phyloP scores from a whole-genome alignment of 148 eudicot genomes.

The Salicornia ramosissima region DNA sequence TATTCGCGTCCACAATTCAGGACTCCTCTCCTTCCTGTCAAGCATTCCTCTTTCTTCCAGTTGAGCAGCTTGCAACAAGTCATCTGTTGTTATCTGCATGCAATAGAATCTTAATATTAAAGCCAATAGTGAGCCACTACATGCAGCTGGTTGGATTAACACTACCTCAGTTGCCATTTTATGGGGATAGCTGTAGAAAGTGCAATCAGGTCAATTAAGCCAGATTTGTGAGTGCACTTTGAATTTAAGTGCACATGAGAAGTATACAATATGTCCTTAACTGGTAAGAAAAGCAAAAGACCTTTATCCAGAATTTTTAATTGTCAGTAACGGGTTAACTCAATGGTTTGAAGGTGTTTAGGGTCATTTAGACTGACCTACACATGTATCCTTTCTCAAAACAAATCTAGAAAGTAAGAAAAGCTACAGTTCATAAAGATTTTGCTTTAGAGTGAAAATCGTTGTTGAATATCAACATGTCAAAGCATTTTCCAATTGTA shows the following conservation, averaged over 20 bases:
- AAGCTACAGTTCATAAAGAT: background rate
- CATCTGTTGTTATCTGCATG: slow-evolving; percentile 80
- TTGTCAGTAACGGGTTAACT: no score
- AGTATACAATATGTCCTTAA: background rate
- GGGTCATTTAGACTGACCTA: background rate
- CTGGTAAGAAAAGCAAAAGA: background rate
- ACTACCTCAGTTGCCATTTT: slow-evolving; percentile 5
- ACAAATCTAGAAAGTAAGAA: background rate
- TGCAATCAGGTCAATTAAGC: background rate
- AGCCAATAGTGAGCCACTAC: background rate
- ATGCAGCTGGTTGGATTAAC: background rate
- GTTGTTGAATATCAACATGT: background rate
- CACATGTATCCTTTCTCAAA: background rate
- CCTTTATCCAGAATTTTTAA: no score
- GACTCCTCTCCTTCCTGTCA: slow-evolving; percentile 64
- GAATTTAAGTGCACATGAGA: background rate
- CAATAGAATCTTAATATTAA: slow-evolving; percentile 1
- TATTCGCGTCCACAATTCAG: slow-evolving; percentile 78
- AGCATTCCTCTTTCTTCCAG: slow-evolving; percentile 88
- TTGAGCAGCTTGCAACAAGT: slow-evolving; percentile 87
- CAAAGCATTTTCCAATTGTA: background rate
- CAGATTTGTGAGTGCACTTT: background rate
- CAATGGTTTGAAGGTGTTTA: background rate
- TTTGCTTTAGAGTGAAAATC: background rate
- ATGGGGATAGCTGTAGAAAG: background rate